Percentiles rank a stretch among this genome's conserved stretches.
phyloP scores from a whole-genome alignment of 2,329 filamentous ascomycete genomes.

The Aspergillus novofumigatus region DNA sequence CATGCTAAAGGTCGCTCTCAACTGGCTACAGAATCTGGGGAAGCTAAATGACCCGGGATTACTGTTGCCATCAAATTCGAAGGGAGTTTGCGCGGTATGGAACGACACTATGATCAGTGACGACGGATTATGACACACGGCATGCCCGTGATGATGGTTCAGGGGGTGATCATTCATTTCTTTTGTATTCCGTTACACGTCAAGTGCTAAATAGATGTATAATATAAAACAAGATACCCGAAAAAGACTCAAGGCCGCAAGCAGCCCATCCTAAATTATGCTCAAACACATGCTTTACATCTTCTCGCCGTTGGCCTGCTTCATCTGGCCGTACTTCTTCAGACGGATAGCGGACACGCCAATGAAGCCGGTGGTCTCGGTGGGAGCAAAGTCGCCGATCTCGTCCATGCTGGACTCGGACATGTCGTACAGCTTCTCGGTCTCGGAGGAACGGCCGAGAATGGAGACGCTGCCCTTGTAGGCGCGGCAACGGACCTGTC shows the following conservation, averaged over 20 bases:
- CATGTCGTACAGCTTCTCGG: slow-evolving; percentile 66
- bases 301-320: slow-evolving; percentile 33
- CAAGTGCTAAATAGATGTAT: slow-evolving; percentile 6
- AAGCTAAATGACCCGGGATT: neutral
- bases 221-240: neutral
- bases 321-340: slow-evolving; percentile 44
- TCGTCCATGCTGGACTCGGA: slow-evolving; percentile 67
- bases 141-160: neutral
- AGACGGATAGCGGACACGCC: slow-evolving; percentile 28
- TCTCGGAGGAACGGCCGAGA: slow-evolving; percentile 54
- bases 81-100: too few relatives aligned
- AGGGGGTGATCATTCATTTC: neutral
- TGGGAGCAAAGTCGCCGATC: slow-evolving; percentile 63
- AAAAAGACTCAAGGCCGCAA: neutral
- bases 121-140: neutral
- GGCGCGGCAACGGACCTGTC: slow-evolving; percentile 57
- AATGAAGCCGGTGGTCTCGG: slow-evolving; percentile 63
- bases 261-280: neutral
- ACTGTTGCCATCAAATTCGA: too few relatives aligned
- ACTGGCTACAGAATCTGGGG: neutral
- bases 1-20: neutral
- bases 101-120: neutral
- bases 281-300: slow-evolving; percentile 14
- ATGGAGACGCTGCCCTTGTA: slow-evolving; percentile 63
- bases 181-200: slow-evolving; percentile 12